Evolutionary conservation across 805 yeast genomes (phyloP), one percentile per base, ranked within the genome.

Genomic region (Candida caryicola): DNA sequence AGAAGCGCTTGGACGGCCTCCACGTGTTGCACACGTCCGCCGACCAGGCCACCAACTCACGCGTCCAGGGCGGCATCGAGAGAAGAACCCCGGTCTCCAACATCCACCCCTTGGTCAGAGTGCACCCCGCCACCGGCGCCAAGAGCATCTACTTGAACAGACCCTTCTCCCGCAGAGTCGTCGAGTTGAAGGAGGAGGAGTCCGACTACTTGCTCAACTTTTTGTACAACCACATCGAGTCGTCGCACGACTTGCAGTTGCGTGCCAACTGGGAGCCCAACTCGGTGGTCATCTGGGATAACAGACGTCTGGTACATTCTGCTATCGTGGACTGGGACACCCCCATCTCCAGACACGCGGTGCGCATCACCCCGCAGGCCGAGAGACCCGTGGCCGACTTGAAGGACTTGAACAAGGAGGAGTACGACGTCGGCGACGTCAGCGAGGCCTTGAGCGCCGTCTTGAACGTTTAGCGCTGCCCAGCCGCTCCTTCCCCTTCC

Each of bases 351-450:
- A 54, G 69, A 47, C 68, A 62, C 29, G 68, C 68, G 5, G 58
- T 62, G 28, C 52, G 69, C 39, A 51, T 63, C 19, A 60, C 66
- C 39, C 66, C 66, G 5, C 66, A 62, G 47, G 68, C 66, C 2
- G 69, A 62, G 40, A 51, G 67, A 47, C 69, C 68, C 2, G 64
- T 62, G n/a, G 63, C 51, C 14, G 59, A 61, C 43, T 55, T 66
- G 43, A 49, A 53, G 31, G 65, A 66, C 37, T 62, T 65, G 54
- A 66, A 64, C 50, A 59, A 56, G 43, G 67, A 62, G 35, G 66
- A 62, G 32, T 51, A 49, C 33, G 59, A 57, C 34, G 54, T 59
- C 16, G 67, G 68, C 21, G 66, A 62, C 37, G 50, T 62, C 14
- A 57, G 41, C 7, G 56, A 45, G n/a, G 64, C 63, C 10, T 58